Evolutionary conservation across 1,284 basidiomycete genomes (phyloP).

Genomic region (Apiotrichum veenhuisii): DNA sequence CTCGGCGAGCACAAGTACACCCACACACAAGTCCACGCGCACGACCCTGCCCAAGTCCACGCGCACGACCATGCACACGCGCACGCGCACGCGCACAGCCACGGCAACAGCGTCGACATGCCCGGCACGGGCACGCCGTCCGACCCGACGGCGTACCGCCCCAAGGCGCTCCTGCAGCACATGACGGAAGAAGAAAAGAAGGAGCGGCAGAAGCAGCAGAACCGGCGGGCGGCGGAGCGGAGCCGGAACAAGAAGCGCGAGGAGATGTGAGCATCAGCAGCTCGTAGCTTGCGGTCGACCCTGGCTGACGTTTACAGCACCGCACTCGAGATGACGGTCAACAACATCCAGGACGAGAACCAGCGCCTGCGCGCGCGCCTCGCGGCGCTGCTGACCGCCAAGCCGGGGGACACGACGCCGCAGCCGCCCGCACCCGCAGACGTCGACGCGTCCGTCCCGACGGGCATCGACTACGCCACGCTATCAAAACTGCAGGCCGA

Average conservation of each 20-base stretch:
- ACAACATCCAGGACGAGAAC: conserved; percentile 43
- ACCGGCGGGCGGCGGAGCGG: conserved; percentile 43
- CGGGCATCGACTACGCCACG: conserved; percentile 27
- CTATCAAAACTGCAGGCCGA: conserved; percentile 32
- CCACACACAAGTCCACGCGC: too few relatives aligned
- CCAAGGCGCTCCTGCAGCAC: conserved; percentile 14
- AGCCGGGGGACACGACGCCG: not conserved
- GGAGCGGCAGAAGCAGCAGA: conserved; percentile 40
- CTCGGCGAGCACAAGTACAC: too few relatives aligned
- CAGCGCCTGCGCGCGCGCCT: conserved; percentile 33
- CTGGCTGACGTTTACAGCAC: conserved; percentile 23
- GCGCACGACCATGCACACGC: too few relatives aligned
- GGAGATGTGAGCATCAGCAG: conserved; percentile 34
- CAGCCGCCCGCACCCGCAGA: not conserved
- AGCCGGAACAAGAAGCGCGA: conserved; percentile 43
- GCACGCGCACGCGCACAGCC: too few relatives aligned
- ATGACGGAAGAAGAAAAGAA: conserved; percentile 37
- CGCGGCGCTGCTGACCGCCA: conserved; percentile 25
- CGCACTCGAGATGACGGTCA: conserved; percentile 37
- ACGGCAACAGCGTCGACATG: not conserved
- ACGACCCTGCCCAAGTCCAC: too few relatives aligned
- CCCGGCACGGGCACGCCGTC: conserved; percentile 1
- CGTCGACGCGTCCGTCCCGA: not conserved
- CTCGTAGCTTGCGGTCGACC: not conserved
- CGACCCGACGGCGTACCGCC: conserved; percentile 4